Conservation (phyloP, 345 rosid species). For the Anastatica hierochuntica region DNA sequence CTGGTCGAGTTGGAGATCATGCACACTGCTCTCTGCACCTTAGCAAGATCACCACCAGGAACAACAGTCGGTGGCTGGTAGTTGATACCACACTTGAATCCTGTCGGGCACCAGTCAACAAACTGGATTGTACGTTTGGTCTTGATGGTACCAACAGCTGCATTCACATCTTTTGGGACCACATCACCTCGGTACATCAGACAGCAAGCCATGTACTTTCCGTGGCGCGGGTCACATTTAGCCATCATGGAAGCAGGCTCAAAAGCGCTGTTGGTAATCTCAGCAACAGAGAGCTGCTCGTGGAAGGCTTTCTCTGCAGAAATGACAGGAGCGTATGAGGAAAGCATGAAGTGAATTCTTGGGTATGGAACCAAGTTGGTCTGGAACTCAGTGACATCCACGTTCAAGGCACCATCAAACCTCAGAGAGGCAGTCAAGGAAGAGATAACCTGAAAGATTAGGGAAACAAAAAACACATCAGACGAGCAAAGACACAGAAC, state of each 20-base stretch:
- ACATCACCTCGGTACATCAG: conserved; percentile 41
- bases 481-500: not conserved
- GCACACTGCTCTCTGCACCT: too few relatives aligned
- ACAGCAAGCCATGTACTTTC: too few relatives aligned
- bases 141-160: conserved; percentile 41
- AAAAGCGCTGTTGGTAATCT: conserved; percentile 39
- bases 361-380: conserved; percentile 42
- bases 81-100: too few relatives aligned
- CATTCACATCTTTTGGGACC: conserved; percentile 42
- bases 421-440: conserved; percentile 4
- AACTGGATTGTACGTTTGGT: conserved; percentile 39
- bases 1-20: conserved; percentile 43
- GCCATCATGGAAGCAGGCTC: conserved; percentile 45
- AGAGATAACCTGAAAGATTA: conserved; percentile 18
- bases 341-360: too few relatives aligned
- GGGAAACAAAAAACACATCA: not conserved
- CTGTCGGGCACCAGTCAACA: too few relatives aligned
- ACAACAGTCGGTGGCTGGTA: conserved; percentile 29
- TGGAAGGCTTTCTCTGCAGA: conserved; percentile 39
- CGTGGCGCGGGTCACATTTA: too few relatives aligned
- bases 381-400: conserved; percentile 45
- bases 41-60: too few relatives aligned
- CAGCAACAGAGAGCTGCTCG: conserved; percentile 43
- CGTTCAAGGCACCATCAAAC: too few relatives aligned
- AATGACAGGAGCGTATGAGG: conserved; percentile 44